These are phyloP conservation scores for Annulohypoxylon moriforme DNA, from an alignment of 495 filamentous ascomycete genomes.

Conservation along the genomic window DNA sequence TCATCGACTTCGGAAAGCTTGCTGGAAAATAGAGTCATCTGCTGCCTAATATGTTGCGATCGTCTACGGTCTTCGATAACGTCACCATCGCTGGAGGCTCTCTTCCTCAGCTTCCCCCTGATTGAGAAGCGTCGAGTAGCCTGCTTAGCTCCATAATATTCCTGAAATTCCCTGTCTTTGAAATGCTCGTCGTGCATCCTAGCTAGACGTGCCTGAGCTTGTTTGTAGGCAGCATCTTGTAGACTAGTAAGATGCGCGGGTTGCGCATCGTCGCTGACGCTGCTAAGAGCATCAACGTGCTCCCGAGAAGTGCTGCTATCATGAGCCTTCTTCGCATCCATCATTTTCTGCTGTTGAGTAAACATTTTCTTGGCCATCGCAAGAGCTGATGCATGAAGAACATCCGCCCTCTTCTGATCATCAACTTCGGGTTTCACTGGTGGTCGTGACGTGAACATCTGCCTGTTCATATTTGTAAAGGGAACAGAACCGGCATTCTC, in stretches of 20 bases:
- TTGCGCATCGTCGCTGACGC: slow-evolving; percentile 48
- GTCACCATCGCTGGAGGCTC: slow-evolving; percentile 77
- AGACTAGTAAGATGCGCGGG: slow-evolving; percentile 66
- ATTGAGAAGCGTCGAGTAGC: slow-evolving; percentile 62
- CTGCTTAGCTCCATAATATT: slow-evolving; percentile 74
- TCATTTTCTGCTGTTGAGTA: slow-evolving; percentile 68
- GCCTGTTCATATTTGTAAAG: slow-evolving; percentile 63
- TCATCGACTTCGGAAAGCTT: slow-evolving; percentile 76
- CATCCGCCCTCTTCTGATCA: slow-evolving; percentile 75
- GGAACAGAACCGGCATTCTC: slow-evolving; percentile 57
- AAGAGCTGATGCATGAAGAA: slow-evolving; percentile 81
- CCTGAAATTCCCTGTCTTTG: slow-evolving; percentile 66
- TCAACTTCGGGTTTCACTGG: slow-evolving; percentile 77
- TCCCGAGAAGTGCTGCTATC: slow-evolving; percentile 44
- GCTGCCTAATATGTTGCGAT: slow-evolving; percentile 77
- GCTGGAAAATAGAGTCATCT: slow-evolving; percentile 80
- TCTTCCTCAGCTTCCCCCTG: slow-evolving; percentile 66
- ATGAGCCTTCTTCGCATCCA: slow-evolving; percentile 57
- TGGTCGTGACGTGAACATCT: slow-evolving; percentile 80
- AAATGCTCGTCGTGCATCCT: slow-evolving; percentile 79
- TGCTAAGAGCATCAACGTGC: slow-evolving; percentile 43
- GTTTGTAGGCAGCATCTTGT: slow-evolving; percentile 85
- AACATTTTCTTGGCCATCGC: slow-evolving; percentile 93
- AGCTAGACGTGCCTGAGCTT: slow-evolving; percentile 83
- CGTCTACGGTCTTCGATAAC: slow-evolving; percentile 71